Conservation (phyloP, 257 asterid species). For the Primulina tabacum region DNA sequence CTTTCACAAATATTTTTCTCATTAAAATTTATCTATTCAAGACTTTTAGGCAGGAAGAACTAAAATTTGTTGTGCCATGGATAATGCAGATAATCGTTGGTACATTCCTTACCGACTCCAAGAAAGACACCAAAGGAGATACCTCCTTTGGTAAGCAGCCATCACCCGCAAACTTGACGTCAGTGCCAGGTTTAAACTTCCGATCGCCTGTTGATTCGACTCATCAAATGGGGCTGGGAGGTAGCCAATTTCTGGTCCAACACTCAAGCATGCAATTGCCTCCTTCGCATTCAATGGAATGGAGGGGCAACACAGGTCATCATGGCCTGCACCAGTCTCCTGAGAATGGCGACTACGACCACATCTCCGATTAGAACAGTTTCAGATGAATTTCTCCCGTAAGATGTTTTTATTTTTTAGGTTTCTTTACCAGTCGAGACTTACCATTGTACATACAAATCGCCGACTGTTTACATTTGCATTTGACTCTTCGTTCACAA, state of each 20-base stretch:
- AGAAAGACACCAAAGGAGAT: constrained; percentile 42
- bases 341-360: constrained; percentile 45
- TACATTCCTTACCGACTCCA: constrained; percentile 41
- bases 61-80: neutral
- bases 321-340: constrained; percentile 44
- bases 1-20: neutral
- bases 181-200: constrained; percentile 38
- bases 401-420: too few species aligned
- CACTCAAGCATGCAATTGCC: constrained; percentile 38
- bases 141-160: constrained; percentile 35
- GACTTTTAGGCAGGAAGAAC: neutral
- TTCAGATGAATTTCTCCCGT: neutral
- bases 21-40: neutral
- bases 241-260: constrained; percentile 40
- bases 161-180: constrained; percentile 41
- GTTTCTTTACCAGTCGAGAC: neutral
- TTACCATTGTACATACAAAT: neutral
- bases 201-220: constrained; percentile 39
- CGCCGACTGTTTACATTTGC: neutral
- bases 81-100: constrained; percentile 49
- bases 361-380: constrained; percentile 30
- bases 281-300: constrained; percentile 37
- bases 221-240: constrained; percentile 38
- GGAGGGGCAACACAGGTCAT: constrained; percentile 36
- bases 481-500: constrained; percentile 3